Conservation (phyloP, 148 eudicot genomes). For the Tetragonia tetragonoides region DNA sequence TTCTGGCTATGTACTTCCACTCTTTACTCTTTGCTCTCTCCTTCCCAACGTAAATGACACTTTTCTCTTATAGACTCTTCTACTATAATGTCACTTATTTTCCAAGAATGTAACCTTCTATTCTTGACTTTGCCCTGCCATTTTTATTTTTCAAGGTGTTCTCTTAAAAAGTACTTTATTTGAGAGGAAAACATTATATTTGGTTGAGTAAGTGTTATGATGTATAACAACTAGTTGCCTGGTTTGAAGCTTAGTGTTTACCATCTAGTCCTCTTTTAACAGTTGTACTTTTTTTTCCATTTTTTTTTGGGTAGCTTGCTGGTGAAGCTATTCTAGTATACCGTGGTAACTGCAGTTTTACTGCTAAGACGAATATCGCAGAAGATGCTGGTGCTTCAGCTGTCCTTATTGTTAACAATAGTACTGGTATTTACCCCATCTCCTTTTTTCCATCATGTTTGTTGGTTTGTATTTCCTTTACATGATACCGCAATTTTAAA, state of each 20-base stretch:
- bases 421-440: slow-evolving; percentile 48
- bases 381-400: slow-evolving; percentile 98
- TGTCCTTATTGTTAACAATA: slow-evolving; percentile 72
- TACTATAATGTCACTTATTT: not conserved
- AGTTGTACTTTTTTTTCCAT: not conserved
- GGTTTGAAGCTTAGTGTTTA: not conserved
- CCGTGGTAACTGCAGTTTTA: slow-evolving; percentile 96
- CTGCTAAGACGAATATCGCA: slow-evolving; percentile 74
- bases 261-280: not conserved
- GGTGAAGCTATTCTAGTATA: slow-evolving; percentile 89
- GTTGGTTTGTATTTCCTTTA: not conserved
- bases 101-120: not conserved
- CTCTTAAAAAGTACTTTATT: not conserved
- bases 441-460: not conserved
- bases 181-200: not conserved
- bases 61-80: not conserved
- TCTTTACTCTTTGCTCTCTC: not conserved
- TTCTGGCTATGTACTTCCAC: slow-evolving; percentile 6
- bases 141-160: not conserved
- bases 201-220: not conserved
- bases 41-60: not conserved
- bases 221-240: not conserved
- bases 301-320: slow-evolving; percentile 52
- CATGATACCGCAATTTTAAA: not conserved
- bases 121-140: slow-evolving; percentile 1